These are phyloP conservation scores for Xerocomellus amylosporus DNA, from an alignment of 768 basidiomycete species.

Conservation along the genomic window DNA sequence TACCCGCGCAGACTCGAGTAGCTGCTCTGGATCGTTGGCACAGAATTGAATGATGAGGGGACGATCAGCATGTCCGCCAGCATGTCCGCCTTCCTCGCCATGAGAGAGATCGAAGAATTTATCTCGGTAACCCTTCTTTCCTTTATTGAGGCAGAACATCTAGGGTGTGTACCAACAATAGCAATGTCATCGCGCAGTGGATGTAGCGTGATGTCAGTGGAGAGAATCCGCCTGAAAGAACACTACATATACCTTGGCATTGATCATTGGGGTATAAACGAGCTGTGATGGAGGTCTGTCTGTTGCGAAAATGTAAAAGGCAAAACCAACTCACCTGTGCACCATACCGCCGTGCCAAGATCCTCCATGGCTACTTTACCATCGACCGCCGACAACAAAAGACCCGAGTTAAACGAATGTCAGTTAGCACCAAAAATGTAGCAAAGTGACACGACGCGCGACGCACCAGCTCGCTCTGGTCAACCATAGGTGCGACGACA, in stretches of 20 bases:
- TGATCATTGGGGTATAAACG: constrained; percentile 98
- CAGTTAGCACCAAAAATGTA: neutral
- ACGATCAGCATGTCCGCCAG: constrained; percentile 66
- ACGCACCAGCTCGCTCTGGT: constrained; percentile 92
- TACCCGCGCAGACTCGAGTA: constrained; percentile 73
- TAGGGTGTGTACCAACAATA: constrained; percentile 20
- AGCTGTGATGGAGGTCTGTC: constrained; percentile 45
- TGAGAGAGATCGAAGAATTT: constrained; percentile 63
- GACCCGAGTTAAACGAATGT: neutral
- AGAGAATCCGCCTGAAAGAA: neutral
- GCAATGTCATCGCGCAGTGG: neutral
- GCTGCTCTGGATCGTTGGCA: constrained; percentile 78
- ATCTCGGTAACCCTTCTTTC: constrained; percentile 48
- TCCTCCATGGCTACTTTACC: constrained; percentile 79
- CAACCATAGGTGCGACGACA: constrained; percentile 97
- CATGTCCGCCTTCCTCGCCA: constrained; percentile 84
- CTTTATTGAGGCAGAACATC: constrained; percentile 53
- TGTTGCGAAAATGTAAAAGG: too few relatives aligned
- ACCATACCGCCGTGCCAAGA: constrained; percentile 77
- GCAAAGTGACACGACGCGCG: neutral
- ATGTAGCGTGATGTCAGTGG: neutral
- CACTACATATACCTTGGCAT: constrained; percentile 62
- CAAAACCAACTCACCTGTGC: constrained; percentile 52
- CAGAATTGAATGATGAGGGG: constrained; percentile 94
- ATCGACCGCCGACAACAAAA: neutral